Evolutionary conservation across 352 stramenopile species (phyloP).

Genomic region (Elongisporangium senticosum): DNA sequence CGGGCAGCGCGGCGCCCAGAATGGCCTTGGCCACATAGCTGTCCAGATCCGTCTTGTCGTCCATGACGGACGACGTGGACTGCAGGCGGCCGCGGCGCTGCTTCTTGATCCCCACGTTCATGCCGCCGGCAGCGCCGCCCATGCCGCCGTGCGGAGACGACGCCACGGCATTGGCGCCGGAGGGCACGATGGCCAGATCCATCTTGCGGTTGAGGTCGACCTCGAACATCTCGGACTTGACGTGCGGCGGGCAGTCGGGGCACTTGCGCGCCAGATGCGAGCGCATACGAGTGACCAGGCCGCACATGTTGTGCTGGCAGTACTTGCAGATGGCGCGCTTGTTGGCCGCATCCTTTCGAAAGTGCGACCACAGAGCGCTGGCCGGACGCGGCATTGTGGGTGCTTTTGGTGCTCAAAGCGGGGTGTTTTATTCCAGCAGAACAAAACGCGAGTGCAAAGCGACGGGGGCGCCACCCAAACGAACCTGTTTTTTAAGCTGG

Average conservation of each 20-base stretch:
- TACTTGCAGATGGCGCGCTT: slow-evolving; percentile 74
- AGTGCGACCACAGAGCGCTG: slow-evolving; percentile 57
- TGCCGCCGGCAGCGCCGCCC: slow-evolving; percentile 5
- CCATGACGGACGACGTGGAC: slow-evolving; percentile 15
- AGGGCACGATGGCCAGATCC: slow-evolving; percentile 13
- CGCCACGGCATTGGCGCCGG: not conserved
- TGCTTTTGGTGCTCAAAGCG: not conserved
- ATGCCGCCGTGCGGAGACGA: not conserved
- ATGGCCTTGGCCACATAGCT: slow-evolving; percentile 53
- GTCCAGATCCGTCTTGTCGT: slow-evolving; percentile 53
- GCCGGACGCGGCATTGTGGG: slow-evolving; percentile 43
- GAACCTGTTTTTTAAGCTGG: not conserved
- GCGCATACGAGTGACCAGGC: slow-evolving; percentile 62
- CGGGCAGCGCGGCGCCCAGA: slow-evolving; percentile 39
- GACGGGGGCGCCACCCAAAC: not conserved
- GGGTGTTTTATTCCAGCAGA: slow-evolving; percentile 27
- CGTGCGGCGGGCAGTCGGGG: slow-evolving; percentile 29
- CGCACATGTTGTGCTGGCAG: slow-evolving; percentile 73
- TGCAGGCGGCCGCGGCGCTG: slow-evolving; percentile 13
- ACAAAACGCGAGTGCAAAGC: not conserved
- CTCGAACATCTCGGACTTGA: slow-evolving; percentile 50
- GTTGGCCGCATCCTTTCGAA: slow-evolving; percentile 42
- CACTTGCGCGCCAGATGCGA: slow-evolving; percentile 57
- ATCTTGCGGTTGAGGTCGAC: slow-evolving; percentile 35
- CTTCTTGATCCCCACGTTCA: slow-evolving; percentile 16